Evolutionary conservation across 441 rosid species (phyloP).

Genomic region (Arabidopsis lyrata): DNA sequence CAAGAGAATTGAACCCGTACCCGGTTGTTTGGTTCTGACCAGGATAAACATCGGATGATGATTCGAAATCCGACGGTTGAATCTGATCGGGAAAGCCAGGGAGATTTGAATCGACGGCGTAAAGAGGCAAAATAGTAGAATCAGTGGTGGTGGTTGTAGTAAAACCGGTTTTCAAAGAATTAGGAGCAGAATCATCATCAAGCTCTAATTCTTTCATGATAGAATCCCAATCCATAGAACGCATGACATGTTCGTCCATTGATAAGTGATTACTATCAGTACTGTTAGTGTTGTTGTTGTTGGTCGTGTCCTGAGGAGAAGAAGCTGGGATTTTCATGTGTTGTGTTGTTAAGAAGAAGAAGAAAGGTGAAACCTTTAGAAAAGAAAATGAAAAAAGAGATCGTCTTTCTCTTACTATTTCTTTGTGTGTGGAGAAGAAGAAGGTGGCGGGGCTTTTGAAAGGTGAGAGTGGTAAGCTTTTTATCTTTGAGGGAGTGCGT

Average conservation of each 20-base stretch:
- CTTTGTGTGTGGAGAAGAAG: constrained; percentile 20
- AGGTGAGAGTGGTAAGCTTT: constrained; percentile 60
- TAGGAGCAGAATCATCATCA: constrained; percentile 67
- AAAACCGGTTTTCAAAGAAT: constrained; percentile 22
- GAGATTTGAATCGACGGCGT: constrained; percentile 46
- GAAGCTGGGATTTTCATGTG: constrained; percentile 38
- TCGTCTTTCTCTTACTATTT: neutral
- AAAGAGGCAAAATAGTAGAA: constrained; percentile 39
- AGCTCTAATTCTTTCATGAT: constrained; percentile 80
- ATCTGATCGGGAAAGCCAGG: constrained; percentile 57
- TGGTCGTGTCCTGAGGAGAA: constrained; percentile 43
- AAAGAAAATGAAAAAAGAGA: neutral
- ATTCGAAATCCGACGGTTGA: constrained; percentile 43
- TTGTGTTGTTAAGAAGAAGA: neutral
- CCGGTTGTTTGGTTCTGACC: constrained; percentile 27
- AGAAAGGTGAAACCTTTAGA: constrained; percentile 11
- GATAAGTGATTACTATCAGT: constrained; percentile 44
- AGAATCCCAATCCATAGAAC: constrained; percentile 87
- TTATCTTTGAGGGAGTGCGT: constrained; percentile 65
- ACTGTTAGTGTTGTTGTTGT: constrained; percentile 38
- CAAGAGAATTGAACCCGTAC: constrained; percentile 33
- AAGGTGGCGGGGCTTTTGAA: constrained; percentile 54
- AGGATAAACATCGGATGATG: constrained; percentile 24
- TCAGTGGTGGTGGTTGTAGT: constrained; percentile 4
- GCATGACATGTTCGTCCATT: constrained; percentile 75